Evolutionary conservation across 441 rosid species (phyloP).

Genomic region (Syzygium syzygioides): DNA sequence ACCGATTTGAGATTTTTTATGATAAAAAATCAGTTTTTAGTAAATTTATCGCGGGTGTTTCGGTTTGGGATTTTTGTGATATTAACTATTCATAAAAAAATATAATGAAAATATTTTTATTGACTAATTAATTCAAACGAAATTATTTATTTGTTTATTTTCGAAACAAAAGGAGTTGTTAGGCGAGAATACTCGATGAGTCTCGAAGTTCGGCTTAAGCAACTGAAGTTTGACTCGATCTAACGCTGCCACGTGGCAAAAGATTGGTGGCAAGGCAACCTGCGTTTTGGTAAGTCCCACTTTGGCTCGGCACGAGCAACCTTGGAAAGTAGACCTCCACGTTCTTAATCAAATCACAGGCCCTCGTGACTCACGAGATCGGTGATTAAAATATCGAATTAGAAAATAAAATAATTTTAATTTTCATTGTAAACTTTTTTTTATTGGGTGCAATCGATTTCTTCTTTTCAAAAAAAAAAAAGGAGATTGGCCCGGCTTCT

Average conservation of each 20-base stretch:
- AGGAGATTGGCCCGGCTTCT: not conserved
- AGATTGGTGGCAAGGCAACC: not conserved
- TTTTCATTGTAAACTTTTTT: not conserved
- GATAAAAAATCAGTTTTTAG: too few species aligned
- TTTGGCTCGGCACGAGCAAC: not conserved
- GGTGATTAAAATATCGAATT: not conserved
- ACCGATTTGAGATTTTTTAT: too few species aligned
- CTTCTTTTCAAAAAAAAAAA: too few species aligned
- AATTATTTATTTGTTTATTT: too few species aligned
- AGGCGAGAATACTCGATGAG: not conserved
- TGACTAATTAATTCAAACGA: too few species aligned
- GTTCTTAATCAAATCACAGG: not conserved
- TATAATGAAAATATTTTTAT: too few species aligned
- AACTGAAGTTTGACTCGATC: not conserved
- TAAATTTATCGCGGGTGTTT: too few species aligned
- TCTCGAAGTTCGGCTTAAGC: not conserved
- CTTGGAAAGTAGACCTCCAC: not conserved
- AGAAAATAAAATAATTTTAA: not conserved
- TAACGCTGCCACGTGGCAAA: not conserved
- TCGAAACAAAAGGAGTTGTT: not conserved
- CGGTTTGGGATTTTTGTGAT: too few species aligned
- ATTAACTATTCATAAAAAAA: too few species aligned
- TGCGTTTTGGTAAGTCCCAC: not conserved
- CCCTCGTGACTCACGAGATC: not conserved
- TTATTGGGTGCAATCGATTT: not conserved